A percentile compares a stretch with the other conserved stretches of the same genome.
Evolutionary conservation across 2,329 filamentous ascomycete species (phyloP).

Genomic region (Trichoderma lentiforme): DNA sequence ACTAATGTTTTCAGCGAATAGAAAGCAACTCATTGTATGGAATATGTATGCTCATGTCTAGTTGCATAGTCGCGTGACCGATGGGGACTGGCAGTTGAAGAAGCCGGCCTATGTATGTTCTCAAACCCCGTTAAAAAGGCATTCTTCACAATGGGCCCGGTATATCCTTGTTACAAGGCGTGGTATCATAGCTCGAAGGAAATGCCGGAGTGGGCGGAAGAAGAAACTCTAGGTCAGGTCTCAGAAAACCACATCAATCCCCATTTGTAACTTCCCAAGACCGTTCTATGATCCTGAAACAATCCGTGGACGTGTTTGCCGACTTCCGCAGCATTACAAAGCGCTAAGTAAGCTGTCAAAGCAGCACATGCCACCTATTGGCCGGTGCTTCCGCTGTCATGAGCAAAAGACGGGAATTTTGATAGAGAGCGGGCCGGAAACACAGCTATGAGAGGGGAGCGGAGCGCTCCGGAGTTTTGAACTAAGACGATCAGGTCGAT

Average conservation of each 20-base stretch:
- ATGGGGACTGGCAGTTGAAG: neutral
- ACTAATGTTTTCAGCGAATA: neutral
- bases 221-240: neutral
- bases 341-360: neutral
- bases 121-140: neutral
- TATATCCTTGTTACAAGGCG: neutral
- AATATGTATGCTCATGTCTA: neutral
- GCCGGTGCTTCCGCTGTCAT: neutral
- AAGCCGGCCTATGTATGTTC: neutral
- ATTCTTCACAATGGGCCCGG: neutral
- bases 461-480: neutral
- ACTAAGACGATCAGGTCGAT: neutral
- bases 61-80: neutral
- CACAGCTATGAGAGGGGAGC: neutral
- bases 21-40: neutral
- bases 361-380: neutral
- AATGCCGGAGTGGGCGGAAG: neutral
- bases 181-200: neutral
- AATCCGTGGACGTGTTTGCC: neutral
- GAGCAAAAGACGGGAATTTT: neutral
- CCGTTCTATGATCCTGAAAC: neutral
- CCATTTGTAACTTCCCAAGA: neutral
- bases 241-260: neutral
- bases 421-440: neutral
- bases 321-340: neutral